Base-by-base conservation (phyloP, 179 eudicot species). In the Pouteria campechiana region DNA sequence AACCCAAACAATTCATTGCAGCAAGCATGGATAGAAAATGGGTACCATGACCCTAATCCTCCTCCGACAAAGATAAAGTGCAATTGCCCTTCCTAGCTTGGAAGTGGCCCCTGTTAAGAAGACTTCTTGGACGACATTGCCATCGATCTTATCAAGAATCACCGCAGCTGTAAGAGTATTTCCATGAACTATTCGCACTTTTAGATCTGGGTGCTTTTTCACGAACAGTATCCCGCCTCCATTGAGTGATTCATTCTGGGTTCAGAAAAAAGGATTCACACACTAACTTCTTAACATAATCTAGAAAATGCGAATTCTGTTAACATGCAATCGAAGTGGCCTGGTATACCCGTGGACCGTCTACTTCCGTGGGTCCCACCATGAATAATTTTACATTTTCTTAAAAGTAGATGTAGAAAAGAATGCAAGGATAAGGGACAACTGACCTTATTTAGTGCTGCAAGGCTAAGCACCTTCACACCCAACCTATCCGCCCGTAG, bases 31-130 rank as follows among this genome's bases (percentile, higher is more conserved):
- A n/a, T n/a, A n/a, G n/a, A n/a, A n/a, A n/a, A n/a, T n/a, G n/a
- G n/a, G 70, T 64, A 89, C 97, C 75, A 89, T 10, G 39, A 89
- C 97, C 14, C 78, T 70, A 8, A 85, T 71, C 32, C 63, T 68
- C 25, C 68, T 65, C 16, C 71, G 78, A 37, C 79, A 72, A 3
- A 89, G 72, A 47, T 89, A 81, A 16, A 89, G 77, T 21, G 97
- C 86, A 44, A 89, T 85, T 32, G 97, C 95, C 54, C 97, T 63
- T 34, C 97, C 97, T 37, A 89, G 95, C 62, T 89, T 89, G 27
- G 97, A 89, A n/a, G 97, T 84, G 22, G 97, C 75, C 1, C 97
- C 97, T 0, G 84, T 72, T 42, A 88, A 49, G 57, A 88, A 88
- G 3, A 88, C 97, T 46, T 84, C 88, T 21, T 71, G 51, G 0